Evolutionary conservation across 73 alveolate genomes (phyloP).

Genomic region (Blepharisma stoltei): DNA sequence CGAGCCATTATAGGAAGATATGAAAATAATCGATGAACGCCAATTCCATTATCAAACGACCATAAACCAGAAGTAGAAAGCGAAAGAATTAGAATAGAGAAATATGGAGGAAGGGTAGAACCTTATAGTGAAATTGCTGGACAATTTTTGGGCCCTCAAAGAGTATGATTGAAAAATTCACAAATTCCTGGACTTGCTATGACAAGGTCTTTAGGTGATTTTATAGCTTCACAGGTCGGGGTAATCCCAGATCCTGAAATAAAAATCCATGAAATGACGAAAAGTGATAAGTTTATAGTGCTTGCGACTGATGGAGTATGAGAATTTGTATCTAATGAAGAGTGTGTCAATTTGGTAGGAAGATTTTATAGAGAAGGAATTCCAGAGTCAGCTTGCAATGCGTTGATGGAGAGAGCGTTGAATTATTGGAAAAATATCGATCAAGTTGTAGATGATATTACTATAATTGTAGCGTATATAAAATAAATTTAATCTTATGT

Average conservation of each 20-base stretch:
- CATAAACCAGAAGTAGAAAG: slow-evolving; percentile 83
- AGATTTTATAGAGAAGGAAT: slow-evolving; percentile 37
- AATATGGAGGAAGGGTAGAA: slow-evolving; percentile 80
- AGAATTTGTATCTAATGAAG: slow-evolving; percentile 87
- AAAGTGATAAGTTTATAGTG: slow-evolving; percentile 70
- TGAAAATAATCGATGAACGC: slow-evolving; percentile 34
- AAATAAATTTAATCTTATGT: not conserved
- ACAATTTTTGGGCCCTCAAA: slow-evolving; percentile 82
- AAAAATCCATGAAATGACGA: slow-evolving; percentile 47
- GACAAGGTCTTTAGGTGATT: slow-evolving; percentile 95
- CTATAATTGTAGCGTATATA: slow-evolving; percentile 45
- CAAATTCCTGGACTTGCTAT: slow-evolving; percentile 97
- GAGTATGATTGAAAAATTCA: slow-evolving; percentile 85
- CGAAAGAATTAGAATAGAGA: slow-evolving; percentile 77
- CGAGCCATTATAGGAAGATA: slow-evolving; percentile 51
- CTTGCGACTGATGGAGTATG: slow-evolving; percentile 95
- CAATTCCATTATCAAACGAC: slow-evolving; percentile 64
- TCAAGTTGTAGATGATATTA: slow-evolving; percentile 86
- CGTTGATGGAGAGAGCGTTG: slow-evolving; percentile 64
- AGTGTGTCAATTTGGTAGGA: slow-evolving; percentile 48
- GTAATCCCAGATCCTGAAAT: slow-evolving; percentile 89
- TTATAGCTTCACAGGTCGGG: slow-evolving; percentile 82
- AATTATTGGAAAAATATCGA: slow-evolving; percentile 80
- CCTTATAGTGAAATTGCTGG: slow-evolving; percentile 62
- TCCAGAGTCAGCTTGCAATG: slow-evolving; percentile 42